Evolutionary conservation across 345 rosid genomes (phyloP).

Genomic region (Draba incana): DNA sequence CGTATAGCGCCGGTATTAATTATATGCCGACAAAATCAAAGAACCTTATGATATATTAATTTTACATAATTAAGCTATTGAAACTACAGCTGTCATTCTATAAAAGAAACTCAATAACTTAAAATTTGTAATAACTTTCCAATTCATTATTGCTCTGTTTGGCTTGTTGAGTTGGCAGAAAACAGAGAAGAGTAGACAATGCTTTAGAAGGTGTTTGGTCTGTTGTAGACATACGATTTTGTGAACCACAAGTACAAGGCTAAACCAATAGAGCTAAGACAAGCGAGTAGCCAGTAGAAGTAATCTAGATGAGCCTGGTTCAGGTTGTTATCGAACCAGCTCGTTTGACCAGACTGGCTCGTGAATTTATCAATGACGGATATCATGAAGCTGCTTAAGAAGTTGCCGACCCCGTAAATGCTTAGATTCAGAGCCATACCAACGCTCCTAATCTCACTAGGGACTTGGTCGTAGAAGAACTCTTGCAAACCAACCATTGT

Average conservation of each 20-base stretch:
- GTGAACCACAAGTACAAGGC: conserved; percentile 29
- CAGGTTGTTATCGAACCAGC: conserved; percentile 37
- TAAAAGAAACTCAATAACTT: conserved; percentile 1
- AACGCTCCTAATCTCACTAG: conserved; percentile 38
- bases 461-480: conserved; percentile 54
- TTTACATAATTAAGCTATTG: too few relatives aligned
- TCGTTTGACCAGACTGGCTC: conserved; percentile 8
- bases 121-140: too few relatives aligned
- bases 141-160: too few relatives aligned
- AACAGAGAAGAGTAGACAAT: not conserved
- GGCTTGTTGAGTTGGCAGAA: not conserved
- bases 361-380: conserved; percentile 32
- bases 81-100: not conserved
- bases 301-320: conserved; percentile 36
- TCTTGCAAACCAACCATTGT: conserved; percentile 47
- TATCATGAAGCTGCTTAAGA: conserved; percentile 42
- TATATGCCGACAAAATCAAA: too few relatives aligned
- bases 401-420: conserved; percentile 39
- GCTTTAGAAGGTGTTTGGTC: conserved; percentile 3
- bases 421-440: conserved; percentile 40
- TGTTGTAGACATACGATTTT: conserved; percentile 36
- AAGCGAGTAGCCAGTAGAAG: conserved; percentile 43
- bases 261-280: conserved; percentile 22
- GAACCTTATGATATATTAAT: too few relatives aligned
- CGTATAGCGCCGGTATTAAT: too few relatives aligned